Conservation (phyloP, 257 asterid species). For the Solanum verrucosum region DNA sequence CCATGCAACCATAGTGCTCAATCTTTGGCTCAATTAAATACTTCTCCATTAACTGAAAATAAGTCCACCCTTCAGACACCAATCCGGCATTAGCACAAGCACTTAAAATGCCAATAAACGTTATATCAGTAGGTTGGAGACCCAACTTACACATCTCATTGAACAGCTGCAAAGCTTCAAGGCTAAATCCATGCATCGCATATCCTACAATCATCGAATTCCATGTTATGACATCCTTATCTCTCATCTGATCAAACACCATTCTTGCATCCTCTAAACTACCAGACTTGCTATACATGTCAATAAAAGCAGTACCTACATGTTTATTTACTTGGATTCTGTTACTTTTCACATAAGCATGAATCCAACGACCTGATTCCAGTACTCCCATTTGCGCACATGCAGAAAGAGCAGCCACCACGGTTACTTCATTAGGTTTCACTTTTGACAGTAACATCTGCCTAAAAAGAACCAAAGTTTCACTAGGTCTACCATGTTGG, state of each 20-base stretch:
- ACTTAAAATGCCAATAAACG: constrained; percentile 15
- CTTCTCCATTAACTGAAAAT: constrained; percentile 10
- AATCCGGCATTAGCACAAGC: constrained; percentile 25
- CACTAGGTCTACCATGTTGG: constrained; percentile 18
- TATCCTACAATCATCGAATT: constrained; percentile 25
- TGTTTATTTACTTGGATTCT: constrained; percentile 11
- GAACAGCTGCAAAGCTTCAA: constrained; percentile 13
- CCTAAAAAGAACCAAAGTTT: constrained; percentile 19
- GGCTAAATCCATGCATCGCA: constrained; percentile 17
- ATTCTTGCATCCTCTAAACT: constrained; percentile 21
- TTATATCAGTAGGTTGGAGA: constrained; percentile 18
- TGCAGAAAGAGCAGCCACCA: constrained; percentile 18
- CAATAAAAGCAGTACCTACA: constrained; percentile 24
- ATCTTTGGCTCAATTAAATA: constrained; percentile 3
- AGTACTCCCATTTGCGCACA: constrained; percentile 23
- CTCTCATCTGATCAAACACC: constrained; percentile 16
- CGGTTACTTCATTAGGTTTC: constrained; percentile 21
- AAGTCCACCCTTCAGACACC: constrained; percentile 13
- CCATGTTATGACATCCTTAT: constrained; percentile 18
- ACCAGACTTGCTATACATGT: constrained; percentile 28
- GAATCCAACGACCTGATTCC: constrained; percentile 25
- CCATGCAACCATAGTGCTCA: constrained; percentile 27
- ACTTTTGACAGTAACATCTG: constrained; percentile 11
- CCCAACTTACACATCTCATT: not conserved
- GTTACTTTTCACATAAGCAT: constrained; percentile 17